Percentiles rank a stretch among this genome's conserved stretches.
Evolutionary conservation across 2,329 filamentous ascomycete species (phyloP).

Genomic region (Chaetomiaceae sp.): DNA sequence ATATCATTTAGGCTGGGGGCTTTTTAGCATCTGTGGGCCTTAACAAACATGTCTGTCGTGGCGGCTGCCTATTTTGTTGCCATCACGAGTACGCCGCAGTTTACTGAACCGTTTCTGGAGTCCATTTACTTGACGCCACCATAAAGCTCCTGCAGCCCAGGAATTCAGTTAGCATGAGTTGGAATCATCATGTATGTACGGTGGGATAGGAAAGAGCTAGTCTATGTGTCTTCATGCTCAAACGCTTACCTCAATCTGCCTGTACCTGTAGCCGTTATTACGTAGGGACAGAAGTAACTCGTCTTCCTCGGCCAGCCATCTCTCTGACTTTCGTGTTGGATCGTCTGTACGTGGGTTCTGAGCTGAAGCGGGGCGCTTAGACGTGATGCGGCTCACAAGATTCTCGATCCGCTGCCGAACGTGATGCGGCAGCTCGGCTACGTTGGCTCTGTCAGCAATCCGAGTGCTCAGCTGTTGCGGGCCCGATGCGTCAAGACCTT

Average conservation of each 20-base stretch:
- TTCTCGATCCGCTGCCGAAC: not conserved
- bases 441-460: not conserved
- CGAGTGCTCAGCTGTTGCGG: not conserved
- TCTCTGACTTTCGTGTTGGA: not conserved
- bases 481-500: no score
- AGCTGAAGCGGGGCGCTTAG: not conserved
- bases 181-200: no score
- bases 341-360: not conserved
- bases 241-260: not conserved
- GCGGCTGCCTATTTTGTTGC: no score
- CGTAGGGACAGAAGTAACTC: not conserved
- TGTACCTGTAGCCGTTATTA: not conserved
- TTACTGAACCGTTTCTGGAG: no score
- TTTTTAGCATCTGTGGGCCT: no score
- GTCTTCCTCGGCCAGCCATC: not conserved
- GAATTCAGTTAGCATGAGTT: no score
- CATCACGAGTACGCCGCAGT: no score
- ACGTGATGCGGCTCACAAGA: not conserved
- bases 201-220: not conserved
- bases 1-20: no score
- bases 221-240: no score
- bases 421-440: not conserved
- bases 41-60: no score
- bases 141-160: no score
- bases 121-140: no score